A percentile compares a stretch with the other conserved stretches of the same genome.
Conservation (phyloP, 148 eudicot genomes). For the Cornus controversa region DNA sequence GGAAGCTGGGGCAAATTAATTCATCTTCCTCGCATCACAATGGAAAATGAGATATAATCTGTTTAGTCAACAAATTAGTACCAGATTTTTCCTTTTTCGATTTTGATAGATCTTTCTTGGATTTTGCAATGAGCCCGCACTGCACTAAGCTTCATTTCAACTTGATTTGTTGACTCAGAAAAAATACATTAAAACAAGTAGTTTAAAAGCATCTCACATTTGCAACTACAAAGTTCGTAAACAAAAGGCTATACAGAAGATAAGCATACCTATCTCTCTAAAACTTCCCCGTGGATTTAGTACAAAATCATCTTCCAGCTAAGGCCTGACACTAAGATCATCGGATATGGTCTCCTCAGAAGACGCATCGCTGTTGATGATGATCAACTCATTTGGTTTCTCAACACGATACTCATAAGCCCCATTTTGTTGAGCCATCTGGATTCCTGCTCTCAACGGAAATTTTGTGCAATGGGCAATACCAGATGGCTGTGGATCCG, state of each 20-base stretch:
- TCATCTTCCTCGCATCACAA: too few relatives aligned
- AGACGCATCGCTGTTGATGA: constrained; percentile 54
- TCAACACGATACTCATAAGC: neutral
- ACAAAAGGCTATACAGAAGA: neutral
- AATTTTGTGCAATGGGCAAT: neutral
- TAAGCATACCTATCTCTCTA: neutral
- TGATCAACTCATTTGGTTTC: constrained; percentile 24
- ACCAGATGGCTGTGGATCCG: constrained; percentile 7
- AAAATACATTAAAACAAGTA: neutral
- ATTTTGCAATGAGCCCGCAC: too few relatives aligned
- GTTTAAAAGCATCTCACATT: neutral
- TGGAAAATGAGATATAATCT: too few relatives aligned
- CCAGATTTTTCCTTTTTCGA: too few relatives aligned
- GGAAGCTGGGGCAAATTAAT: too few relatives aligned
- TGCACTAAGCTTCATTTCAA: too few relatives aligned
- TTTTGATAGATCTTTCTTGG: too few relatives aligned
- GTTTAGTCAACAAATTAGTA: too few relatives aligned
- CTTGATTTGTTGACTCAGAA: too few relatives aligned
- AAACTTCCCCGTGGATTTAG: neutral
- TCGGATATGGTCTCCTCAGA: constrained; percentile 63
- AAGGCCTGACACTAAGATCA: constrained; percentile 26
- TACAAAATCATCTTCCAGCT: neutral
- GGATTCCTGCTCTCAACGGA: neutral
- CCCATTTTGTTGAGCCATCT: neutral
- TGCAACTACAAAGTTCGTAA: neutral